Evolutionary conservation across 2,329 filamentous ascomycete species (phyloP), one percentile per base, ranked within the genome.

Genomic region (Pyrenophora graminea): DNA sequence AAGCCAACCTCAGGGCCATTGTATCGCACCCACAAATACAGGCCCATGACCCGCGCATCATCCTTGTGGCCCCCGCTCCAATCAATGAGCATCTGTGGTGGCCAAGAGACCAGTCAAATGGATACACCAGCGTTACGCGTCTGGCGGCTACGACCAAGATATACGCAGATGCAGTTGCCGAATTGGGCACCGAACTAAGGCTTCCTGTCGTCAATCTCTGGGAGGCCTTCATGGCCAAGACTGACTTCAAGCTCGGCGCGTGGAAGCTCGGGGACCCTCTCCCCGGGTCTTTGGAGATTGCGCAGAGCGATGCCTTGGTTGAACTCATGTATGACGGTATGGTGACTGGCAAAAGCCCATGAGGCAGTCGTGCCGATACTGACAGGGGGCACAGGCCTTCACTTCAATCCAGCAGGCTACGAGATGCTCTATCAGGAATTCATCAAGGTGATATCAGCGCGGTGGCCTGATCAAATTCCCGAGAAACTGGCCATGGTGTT

Each of bases 1-100:
- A 83, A 69, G 74, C 81, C 48, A 95, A 96, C 67, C 75, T 96
- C 40, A 79, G 73, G 57, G 78, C 77, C 21, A 90, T 97, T 61
- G 76, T 95, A 64, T 84, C 79, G 3, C 90, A 97, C 71, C 84
- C 87, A 6, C 77, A 78, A 50, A 81, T 96, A 53, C 73, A 74
- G 49, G 85, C 84, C 5, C 91, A 97, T 66, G 80, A 82, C 31
- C 85, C 89, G 21, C 85, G 83, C 45, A 86, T 91, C 47, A 79
- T 97, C 38, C 77, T 97, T 5, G 80, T 97, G 40, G 88, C 90
- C 0, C 91, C 93, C 21, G 90, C 92, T 1, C 91, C 91, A 0
- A 74, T 95, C 43, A 88, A 96, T 63, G 87, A 95, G 74, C 86
- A 90, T 69, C 82, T 86, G 53, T 74, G 83, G 76, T 53, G 82